A percentile compares a stretch with the other conserved stretches of the same genome.
These are phyloP conservation scores for Lipomyces yamadae DNA, from an alignment of 805 yeast species.

Conservation along the genomic window DNA sequence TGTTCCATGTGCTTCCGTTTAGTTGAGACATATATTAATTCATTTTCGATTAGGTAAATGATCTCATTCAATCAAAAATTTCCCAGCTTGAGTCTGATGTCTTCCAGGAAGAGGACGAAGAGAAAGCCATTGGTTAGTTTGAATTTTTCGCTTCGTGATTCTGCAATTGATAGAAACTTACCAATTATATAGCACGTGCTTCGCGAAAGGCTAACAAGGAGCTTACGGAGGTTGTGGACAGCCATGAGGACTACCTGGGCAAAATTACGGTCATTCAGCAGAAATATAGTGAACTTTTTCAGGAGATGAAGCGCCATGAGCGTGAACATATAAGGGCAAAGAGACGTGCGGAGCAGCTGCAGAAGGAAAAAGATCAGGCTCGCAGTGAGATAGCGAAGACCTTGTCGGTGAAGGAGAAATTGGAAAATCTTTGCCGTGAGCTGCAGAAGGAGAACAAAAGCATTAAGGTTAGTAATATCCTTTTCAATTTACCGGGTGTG, in stretches of 20 bases:
- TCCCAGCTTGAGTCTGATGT: constrained; percentile 5
- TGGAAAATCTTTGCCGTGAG: constrained; percentile 31
- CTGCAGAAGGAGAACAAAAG: constrained; percentile 34
- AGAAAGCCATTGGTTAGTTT: constrained; percentile 9
- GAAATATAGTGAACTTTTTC: constrained; percentile 30
- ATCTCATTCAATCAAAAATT: not conserved
- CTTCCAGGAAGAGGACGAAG: constrained; percentile 11
- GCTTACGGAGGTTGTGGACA: constrained; percentile 16
- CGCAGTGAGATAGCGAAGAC: constrained; percentile 22
- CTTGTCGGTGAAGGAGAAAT: constrained; percentile 18
- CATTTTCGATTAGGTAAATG: not conserved
- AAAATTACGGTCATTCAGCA: constrained; percentile 33
- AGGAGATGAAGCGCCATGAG: constrained; percentile 34
- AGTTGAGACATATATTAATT: not conserved
- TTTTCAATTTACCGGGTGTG: not conserved
- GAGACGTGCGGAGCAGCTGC: constrained; percentile 22
- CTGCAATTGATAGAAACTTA: not conserved
- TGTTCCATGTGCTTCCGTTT: not conserved
- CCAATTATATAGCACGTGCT: constrained; percentile 1
- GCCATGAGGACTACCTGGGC: constrained; percentile 28
- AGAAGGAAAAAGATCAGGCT: constrained; percentile 18
- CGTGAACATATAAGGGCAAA: constrained; percentile 31
- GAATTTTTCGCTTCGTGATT: not conserved
- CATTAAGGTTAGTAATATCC: constrained; percentile 13
- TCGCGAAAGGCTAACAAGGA: constrained; percentile 14